These are phyloP conservation scores for Cladophialophora bantiana DNA, from an alignment of 2,329 filamentous ascomycete genomes.

Conservation along the genomic window DNA sequence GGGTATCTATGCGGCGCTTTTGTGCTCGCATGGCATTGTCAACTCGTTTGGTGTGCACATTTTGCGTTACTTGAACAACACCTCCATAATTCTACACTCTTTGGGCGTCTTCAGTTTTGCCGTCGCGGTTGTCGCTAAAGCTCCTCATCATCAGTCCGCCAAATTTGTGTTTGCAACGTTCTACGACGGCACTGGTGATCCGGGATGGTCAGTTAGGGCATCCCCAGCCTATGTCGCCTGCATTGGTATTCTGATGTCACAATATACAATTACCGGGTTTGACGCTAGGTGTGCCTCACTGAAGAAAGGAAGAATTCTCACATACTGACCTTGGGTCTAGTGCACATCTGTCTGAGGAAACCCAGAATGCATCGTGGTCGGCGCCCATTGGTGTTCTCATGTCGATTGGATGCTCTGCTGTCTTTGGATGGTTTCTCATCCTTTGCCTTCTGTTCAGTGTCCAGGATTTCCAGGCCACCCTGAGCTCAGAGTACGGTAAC, in stretches of 20 bases:
- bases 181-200: constrained; percentile 61
- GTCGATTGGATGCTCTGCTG: constrained; percentile 62
- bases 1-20: constrained; percentile 66
- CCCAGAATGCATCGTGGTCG: constrained; percentile 62
- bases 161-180: constrained; percentile 63
- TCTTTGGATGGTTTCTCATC: constrained; percentile 68
- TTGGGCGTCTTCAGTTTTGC: constrained; percentile 61
- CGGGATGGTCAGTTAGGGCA: constrained; percentile 62
- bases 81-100: constrained; percentile 63
- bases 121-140: constrained; percentile 64
- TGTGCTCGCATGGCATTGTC: constrained; percentile 61
- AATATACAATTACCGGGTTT: constrained; percentile 59
- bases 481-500: constrained; percentile 57
- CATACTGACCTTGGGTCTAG: constrained; percentile 33
- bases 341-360: constrained; percentile 66
- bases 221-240: constrained; percentile 63
- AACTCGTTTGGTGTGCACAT: constrained; percentile 65
- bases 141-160: constrained; percentile 62
- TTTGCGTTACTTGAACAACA: constrained; percentile 65
- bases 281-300: constrained; percentile 29
- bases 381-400: constrained; percentile 66
- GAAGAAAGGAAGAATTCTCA: background rate
- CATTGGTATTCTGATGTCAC: constrained; percentile 61
- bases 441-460: constrained; percentile 65
- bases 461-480: constrained; percentile 61